Percentiles rank a stretch among this genome's conserved stretches.
Conservation (phyloP, 139 green algal species). For the Coccomyxa sp. region DNA sequence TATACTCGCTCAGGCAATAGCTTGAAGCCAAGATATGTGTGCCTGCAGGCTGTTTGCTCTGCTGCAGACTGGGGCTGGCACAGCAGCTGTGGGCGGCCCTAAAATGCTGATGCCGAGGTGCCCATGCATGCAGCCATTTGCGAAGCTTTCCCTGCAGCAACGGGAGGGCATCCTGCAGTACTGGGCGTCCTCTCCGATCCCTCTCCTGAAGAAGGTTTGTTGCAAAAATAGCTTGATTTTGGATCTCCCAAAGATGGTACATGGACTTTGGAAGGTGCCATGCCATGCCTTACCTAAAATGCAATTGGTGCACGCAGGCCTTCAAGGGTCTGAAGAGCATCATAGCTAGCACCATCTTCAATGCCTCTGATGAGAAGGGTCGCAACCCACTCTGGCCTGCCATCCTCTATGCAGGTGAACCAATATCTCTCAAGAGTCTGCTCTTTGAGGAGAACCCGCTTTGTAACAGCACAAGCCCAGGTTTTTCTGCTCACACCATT, state of each 20-base stretch:
- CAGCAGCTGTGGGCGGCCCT: conserved; percentile 12
- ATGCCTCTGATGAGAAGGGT: neutral
- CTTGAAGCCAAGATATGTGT: neutral
- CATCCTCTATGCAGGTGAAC: conserved; percentile 1
- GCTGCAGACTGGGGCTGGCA: conserved; percentile 14
- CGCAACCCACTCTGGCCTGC: conserved; percentile 3
- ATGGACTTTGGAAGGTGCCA: neutral
- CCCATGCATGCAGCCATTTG: conserved; percentile 3
- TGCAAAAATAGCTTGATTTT: neutral
- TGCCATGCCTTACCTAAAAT: neutral
- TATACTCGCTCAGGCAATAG: neutral
- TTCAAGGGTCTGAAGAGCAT: conserved; percentile 24
- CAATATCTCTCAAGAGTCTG: neutral
- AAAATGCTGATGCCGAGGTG: neutral
- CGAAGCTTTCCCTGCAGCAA: conserved; percentile 6
- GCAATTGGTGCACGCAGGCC: conserved; percentile 6
- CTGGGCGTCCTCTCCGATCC: conserved; percentile 5
- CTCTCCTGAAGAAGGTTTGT: conserved; percentile 18
- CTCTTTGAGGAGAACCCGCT: neutral
- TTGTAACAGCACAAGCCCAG: no score
- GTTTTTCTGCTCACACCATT: no score
- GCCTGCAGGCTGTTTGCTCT: conserved; percentile 15
- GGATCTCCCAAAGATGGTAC: neutral
- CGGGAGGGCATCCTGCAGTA: conserved; percentile 21
- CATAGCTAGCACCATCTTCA: conserved; percentile 10